phyloP scores from a whole-genome alignment of 176 grass and related monocot genomes.

The Rhipidocladum racemiflorum region DNA sequence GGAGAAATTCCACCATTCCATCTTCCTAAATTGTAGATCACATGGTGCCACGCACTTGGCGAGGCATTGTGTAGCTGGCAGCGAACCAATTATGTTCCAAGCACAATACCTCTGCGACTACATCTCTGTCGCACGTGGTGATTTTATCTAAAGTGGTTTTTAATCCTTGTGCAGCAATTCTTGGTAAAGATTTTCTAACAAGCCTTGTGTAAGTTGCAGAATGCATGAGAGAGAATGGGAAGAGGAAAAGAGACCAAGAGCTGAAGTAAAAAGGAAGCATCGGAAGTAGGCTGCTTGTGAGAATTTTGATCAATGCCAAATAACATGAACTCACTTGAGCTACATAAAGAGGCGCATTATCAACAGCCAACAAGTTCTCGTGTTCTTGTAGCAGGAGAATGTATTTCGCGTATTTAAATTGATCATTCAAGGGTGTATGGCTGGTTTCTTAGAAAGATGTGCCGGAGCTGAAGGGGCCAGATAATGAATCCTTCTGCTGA shows the following conservation, averaged over 20 bases:
- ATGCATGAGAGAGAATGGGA: constrained; percentile 89
- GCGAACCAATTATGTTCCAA: constrained; percentile 1
- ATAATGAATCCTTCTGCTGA: neutral
- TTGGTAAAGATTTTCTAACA: neutral
- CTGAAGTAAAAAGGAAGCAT: constrained; percentile 91
- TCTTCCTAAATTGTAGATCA: constrained; percentile 13
- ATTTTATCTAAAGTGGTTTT: neutral
- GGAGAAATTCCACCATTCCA: neutral
- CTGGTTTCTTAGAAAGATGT: neutral
- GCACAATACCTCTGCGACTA: neutral
- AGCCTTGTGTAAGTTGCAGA: constrained; percentile 49
- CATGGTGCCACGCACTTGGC: neutral
- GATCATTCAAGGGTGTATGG: neutral
- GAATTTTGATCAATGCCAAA: neutral
- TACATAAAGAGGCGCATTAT: neutral
- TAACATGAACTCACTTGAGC: neutral
- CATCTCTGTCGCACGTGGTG: neutral
- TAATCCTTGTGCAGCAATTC: neutral
- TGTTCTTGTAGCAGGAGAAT: neutral
- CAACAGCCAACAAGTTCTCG: neutral
- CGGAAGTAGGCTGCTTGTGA: constrained; percentile 39
- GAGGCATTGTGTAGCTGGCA: neutral
- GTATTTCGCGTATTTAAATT: neutral
- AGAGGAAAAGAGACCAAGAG: constrained; percentile 83
- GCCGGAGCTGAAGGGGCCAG: neutral